Evolutionary conservation across 768 basidiomycete species (phyloP).

Genomic region (Russula lepida): DNA sequence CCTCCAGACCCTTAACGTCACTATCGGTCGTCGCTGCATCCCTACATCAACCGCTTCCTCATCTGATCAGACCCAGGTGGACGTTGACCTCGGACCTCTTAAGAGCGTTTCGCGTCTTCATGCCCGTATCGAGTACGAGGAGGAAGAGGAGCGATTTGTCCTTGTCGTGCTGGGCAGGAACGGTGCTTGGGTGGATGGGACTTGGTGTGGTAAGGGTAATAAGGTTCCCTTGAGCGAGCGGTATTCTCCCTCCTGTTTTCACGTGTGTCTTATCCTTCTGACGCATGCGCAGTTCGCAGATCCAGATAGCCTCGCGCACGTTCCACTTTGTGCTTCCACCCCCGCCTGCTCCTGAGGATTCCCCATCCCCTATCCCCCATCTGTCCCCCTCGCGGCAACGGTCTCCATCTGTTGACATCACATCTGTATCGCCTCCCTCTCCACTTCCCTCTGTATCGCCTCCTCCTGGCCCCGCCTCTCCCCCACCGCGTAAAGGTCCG

Average conservation of each 20-base stretch:
- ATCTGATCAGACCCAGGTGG: constrained; percentile 51
- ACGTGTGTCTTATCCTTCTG: constrained; percentile 19
- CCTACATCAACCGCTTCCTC: constrained; percentile 52
- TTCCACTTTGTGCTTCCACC: constrained; percentile 97
- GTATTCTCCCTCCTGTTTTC: constrained; percentile 34
- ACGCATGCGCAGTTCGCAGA: constrained; percentile 59
- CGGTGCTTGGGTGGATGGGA: constrained; percentile 95
- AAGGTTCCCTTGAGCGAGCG: constrained; percentile 78
- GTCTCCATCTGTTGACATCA: constrained; percentile 78
- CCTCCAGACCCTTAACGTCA: constrained; percentile 89
- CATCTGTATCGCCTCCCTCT: constrained; percentile 62
- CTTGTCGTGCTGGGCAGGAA: constrained; percentile 92
- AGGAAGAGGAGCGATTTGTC: constrained; percentile 80
- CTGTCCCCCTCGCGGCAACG: constrained; percentile 55
- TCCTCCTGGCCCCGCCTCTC: constrained; percentile 41
- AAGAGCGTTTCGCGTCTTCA: constrained; percentile 98
- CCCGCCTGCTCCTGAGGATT: constrained; percentile 68
- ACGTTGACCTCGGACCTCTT: constrained; percentile 89
- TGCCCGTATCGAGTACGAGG: constrained; percentile 91
- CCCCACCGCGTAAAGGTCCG: constrained; percentile 38
- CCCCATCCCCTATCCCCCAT: constrained; percentile 70
- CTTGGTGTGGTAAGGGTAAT: constrained; percentile 88
- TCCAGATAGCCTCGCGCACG: constrained; percentile 94
- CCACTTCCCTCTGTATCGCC: constrained; percentile 73
- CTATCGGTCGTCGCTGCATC: constrained; percentile 84